These are phyloP conservation scores for Arachis stenosperma DNA, from an alignment of 306 rosid species.

Conservation along the genomic window DNA sequence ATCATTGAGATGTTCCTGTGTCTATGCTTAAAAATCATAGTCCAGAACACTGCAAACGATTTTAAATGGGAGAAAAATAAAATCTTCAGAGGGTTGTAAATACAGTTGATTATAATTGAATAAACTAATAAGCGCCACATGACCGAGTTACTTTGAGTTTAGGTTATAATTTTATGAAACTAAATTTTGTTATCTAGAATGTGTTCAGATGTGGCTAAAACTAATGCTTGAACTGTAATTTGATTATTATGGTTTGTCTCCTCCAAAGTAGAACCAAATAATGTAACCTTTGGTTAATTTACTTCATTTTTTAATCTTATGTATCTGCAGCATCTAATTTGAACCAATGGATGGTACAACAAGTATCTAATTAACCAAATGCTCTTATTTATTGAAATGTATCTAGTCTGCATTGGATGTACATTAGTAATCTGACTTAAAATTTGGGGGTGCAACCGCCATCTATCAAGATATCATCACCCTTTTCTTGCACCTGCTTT, in stretches of 20 bases:
- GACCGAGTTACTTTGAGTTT: constrained; percentile 17
- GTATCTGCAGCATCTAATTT: constrained; percentile 52
- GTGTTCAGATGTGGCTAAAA: neutral
- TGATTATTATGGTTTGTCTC: neutral
- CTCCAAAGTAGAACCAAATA: constrained; percentile 23
- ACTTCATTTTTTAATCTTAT: constrained; percentile 8
- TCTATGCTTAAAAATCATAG: no score
- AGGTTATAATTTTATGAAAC: neutral
- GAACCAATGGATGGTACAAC: constrained; percentile 62
- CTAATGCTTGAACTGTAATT: neutral
- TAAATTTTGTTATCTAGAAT: neutral
- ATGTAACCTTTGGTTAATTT: constrained; percentile 21
- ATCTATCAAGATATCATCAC: constrained; percentile 55
- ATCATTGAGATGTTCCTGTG: no score
- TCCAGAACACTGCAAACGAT: no score
- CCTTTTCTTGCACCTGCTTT: constrained; percentile 42
- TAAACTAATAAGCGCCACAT: neutral
- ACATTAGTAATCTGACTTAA: no score
- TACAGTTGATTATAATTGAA: no score
- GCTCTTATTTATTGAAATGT: no score
- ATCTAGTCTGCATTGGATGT: no score
- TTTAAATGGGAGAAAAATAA: no score
- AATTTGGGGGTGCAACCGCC: constrained; percentile 52
- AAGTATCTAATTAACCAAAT: no score
- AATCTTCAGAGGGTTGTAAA: no score